Conservation (phyloP, 2,329 filamentous ascomycete species). For the Amphichorda felina region DNA sequence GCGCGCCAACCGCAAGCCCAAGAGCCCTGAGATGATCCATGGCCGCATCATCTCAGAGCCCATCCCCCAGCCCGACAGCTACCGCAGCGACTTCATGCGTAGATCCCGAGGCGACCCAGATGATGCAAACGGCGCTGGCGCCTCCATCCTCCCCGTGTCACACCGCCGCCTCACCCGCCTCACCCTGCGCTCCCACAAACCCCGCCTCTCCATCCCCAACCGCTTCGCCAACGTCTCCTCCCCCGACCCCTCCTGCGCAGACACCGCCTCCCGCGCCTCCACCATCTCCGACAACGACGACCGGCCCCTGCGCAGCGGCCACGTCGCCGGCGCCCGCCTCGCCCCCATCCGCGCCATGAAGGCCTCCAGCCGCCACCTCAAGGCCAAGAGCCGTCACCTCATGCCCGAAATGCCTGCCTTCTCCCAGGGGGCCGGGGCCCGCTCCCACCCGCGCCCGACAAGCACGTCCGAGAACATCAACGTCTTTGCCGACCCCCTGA, state of each 20-base stretch:
- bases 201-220: constrained; percentile 20
- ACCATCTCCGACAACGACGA: constrained; percentile 12
- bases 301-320: constrained; percentile 11
- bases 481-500: constrained; percentile 36
- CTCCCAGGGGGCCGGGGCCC: neutral
- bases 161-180: neutral
- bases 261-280: constrained; percentile 8
- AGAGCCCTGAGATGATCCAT: neutral
- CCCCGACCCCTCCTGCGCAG: constrained; percentile 13
- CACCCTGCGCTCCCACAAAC: neutral
- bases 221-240: constrained; percentile 16
- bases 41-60: constrained; percentile 41
- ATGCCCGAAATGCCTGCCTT: constrained; percentile 7
- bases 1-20: constrained; percentile 1
- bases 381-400: constrained; percentile 17
- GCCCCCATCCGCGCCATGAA: constrained; percentile 28
- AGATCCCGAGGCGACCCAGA: constrained; percentile 11
- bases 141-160: neutral
- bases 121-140: neutral
- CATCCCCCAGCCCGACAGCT: constrained; percentile 29
- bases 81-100: constrained; percentile 42
- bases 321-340: constrained; percentile 13
- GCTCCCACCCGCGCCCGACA: neutral
- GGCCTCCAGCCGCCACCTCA: constrained; percentile 11
- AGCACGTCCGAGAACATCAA: constrained; percentile 36